Evolutionary conservation across 2,329 filamentous ascomycete genomes (phyloP).

Genomic region (Aureobasidium leucospermi): DNA sequence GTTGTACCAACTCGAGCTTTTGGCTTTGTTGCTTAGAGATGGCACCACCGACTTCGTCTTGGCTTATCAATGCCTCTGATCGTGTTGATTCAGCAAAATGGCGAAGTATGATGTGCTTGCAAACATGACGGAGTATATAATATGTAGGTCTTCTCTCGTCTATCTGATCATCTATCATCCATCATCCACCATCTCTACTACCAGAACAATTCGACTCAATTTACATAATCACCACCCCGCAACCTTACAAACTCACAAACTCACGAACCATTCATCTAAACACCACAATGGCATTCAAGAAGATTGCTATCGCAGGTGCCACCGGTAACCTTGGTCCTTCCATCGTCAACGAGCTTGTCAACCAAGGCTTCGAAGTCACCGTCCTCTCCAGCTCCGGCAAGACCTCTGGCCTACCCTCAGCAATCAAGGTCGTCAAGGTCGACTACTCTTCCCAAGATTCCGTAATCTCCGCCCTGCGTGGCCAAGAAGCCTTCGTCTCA

Average conservation of each 20-base stretch:
- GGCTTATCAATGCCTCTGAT: neutral
- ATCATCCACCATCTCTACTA: neutral
- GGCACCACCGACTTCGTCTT: neutral
- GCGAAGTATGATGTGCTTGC: neutral
- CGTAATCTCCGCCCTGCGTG: constrained; percentile 28
- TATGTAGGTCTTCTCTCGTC: neutral
- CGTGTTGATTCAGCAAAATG: neutral
- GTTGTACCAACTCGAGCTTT: neutral
- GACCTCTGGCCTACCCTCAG: constrained; percentile 22
- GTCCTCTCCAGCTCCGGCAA: constrained; percentile 26
- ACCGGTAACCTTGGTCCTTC: constrained; percentile 36
- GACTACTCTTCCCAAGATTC: constrained; percentile 26
- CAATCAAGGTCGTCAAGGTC: constrained; percentile 24
- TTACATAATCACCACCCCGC: neutral
- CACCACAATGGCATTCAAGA: neutral
- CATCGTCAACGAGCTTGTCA: constrained; percentile 35
- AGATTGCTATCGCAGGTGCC: constrained; percentile 16
- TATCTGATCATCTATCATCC: neutral
- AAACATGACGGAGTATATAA: neutral
- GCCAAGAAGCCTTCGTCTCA: constrained; percentile 33
- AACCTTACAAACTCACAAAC: neutral
- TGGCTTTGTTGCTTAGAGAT: neutral
- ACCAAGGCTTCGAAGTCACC: constrained; percentile 27
- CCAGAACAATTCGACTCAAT: neutral
- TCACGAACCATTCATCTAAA: neutral